Percentiles rank a stretch among this genome's conserved stretches.
Conservation (phyloP, 2,329 filamentous ascomycete species). For the Fusarium begoniae region DNA sequence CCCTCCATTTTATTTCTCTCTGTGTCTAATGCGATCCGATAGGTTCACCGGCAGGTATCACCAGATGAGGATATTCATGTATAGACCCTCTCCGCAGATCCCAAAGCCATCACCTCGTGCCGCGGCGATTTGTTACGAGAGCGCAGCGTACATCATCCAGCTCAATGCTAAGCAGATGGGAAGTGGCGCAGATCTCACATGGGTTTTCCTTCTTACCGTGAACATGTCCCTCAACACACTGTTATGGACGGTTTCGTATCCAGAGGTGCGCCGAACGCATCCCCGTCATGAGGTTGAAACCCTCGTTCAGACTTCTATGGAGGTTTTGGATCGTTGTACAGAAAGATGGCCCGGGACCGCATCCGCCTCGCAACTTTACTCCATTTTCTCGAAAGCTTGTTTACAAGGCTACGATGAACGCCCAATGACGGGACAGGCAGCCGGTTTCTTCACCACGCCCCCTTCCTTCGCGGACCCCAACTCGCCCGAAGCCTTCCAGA, state of each 20-base stretch:
- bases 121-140: slow-evolving; percentile 83
- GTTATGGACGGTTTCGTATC: slow-evolving; percentile 90
- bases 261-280: slow-evolving; percentile 79
- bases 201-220: slow-evolving; percentile 89
- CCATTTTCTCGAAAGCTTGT: slow-evolving; percentile 85
- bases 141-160: slow-evolving; percentile 81
- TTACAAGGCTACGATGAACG: slow-evolving; percentile 83
- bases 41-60: slow-evolving; percentile 79
- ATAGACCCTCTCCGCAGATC: slow-evolving; percentile 90
- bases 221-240: slow-evolving; percentile 94
- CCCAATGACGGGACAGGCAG: slow-evolving; percentile 34
- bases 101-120: slow-evolving; percentile 84
- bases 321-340: slow-evolving; percentile 81
- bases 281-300: slow-evolving; percentile 78
- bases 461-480: slow-evolving; percentile 45
- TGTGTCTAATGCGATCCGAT: slow-evolving; percentile 15
- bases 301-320: slow-evolving; percentile 77
- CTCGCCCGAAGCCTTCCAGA: slow-evolving; percentile 45
- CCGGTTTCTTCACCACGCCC: slow-evolving; percentile 49
- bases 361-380: slow-evolving; percentile 85
- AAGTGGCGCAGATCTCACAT: slow-evolving; percentile 82
- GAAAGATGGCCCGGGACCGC: slow-evolving; percentile 92
- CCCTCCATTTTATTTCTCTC: too few species aligned
- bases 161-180: slow-evolving; percentile 84
- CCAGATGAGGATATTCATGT: slow-evolving; percentile 87